phyloP scores from a whole-genome alignment of 2,329 filamentous ascomycete species.

The Acephala macrosclerotiorum region DNA sequence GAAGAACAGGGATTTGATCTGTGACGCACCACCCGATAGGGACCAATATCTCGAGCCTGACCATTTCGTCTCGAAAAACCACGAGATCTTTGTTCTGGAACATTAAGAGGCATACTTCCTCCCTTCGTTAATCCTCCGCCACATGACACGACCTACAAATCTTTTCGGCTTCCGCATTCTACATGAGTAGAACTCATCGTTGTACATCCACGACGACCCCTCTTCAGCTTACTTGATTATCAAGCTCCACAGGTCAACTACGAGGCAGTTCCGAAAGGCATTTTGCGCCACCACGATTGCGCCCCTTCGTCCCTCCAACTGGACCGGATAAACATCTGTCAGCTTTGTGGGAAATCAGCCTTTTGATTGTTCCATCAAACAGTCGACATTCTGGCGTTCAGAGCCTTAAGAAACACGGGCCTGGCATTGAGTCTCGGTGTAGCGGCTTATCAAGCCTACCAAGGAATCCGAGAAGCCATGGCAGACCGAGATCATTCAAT shows the following conservation, averaged over 20 bases:
- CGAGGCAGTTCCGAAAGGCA: constrained; percentile 20
- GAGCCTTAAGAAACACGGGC: constrained; percentile 59
- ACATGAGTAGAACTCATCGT: neutral
- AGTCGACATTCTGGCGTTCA: constrained; percentile 59
- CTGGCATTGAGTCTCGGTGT: constrained; percentile 66
- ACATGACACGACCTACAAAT: neutral
- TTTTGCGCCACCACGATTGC: constrained; percentile 31
- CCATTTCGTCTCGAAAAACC: constrained; percentile 13
- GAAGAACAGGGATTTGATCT: constrained; percentile 1
- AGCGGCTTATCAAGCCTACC: constrained; percentile 61
- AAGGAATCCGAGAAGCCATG: constrained; percentile 53
- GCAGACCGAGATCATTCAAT: constrained; percentile 38
- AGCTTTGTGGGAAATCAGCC: neutral
- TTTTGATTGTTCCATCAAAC: constrained; percentile 8
- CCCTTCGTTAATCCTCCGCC: neutral
- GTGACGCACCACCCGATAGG: neutral
- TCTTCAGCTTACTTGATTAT: constrained; percentile 19
- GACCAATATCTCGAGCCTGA: neutral
- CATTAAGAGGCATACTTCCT: neutral
- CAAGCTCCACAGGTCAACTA: constrained; percentile 26
- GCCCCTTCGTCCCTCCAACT: constrained; percentile 19
- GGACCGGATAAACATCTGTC: constrained; percentile 2
- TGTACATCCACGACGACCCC: constrained; percentile 18
- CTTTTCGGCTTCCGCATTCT: neutral
- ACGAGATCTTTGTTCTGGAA: constrained; percentile 19